Conservation (phyloP, 2,329 filamentous ascomycete genomes). For the Curvularia sp. region DNA sequence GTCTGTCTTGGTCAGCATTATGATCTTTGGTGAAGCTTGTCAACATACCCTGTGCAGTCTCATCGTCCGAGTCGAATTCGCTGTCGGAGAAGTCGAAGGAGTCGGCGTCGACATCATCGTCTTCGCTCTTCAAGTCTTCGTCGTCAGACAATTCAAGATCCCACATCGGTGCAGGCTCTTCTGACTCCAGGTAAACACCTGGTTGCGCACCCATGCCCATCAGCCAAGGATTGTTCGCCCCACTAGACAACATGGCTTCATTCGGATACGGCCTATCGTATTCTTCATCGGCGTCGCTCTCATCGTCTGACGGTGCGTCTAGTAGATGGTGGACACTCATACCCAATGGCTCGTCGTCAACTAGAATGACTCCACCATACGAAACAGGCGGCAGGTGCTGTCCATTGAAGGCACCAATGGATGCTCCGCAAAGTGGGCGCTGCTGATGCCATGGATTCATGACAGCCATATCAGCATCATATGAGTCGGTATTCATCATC, state of each 20-base stretch:
- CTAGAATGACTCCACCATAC: constrained; percentile 83
- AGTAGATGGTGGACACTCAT: constrained; percentile 99
- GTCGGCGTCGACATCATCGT: constrained; percentile 42
- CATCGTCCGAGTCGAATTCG: constrained; percentile 54
- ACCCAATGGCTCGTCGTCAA: constrained; percentile 84
- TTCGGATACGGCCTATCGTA: constrained; percentile 37
- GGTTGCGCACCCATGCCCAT: constrained; percentile 49
- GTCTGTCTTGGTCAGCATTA: constrained; percentile 12
- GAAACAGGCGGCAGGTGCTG: constrained; percentile 89
- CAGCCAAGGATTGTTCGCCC: constrained; percentile 47
- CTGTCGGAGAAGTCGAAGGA: constrained; percentile 64
- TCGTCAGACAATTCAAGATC: constrained; percentile 63
- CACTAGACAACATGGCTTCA: constrained; percentile 54
- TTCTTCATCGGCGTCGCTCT: constrained; percentile 54
- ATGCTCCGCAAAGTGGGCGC: constrained; percentile 82
- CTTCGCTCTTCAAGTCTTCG: constrained; percentile 53
- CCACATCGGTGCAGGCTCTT: constrained; percentile 43
- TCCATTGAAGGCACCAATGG: constrained; percentile 88
- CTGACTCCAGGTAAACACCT: constrained; percentile 40
- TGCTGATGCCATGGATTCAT: constrained; percentile 80
- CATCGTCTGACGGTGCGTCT: constrained; percentile 67
- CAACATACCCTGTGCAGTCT: constrained; percentile 34
- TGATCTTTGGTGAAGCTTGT: not conserved
- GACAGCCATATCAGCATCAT: constrained; percentile 51
- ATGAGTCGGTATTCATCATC: constrained; percentile 50